phyloP scores from a whole-genome alignment of 805 yeast genomes.

The Debaryomyces hansenii region DNA sequence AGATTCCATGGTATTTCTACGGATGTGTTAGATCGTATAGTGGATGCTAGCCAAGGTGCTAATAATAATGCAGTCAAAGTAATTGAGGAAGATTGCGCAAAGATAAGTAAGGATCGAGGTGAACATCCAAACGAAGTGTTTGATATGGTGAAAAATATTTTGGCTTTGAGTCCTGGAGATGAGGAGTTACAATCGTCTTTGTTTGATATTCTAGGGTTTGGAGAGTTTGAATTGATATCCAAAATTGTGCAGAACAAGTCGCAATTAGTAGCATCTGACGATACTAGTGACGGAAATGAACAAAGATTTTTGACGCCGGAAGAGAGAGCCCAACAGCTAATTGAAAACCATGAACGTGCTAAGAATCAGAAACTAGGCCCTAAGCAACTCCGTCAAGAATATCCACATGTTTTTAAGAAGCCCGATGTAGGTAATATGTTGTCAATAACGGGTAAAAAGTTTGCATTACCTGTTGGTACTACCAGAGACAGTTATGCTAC shows the following conservation, averaged over 20 bases:
- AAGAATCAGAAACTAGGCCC: constrained; percentile 51
- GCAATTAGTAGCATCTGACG: constrained; percentile 9
- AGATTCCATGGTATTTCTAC: constrained; percentile 41
- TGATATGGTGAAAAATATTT: constrained; percentile 24
- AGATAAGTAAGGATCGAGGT: constrained; percentile 32
- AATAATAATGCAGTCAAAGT: constrained; percentile 14
- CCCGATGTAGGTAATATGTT: constrained; percentile 64
- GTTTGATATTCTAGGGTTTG: constrained; percentile 82
- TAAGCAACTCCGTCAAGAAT: constrained; percentile 47
- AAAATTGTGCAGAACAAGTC: constrained; percentile 52
- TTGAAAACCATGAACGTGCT: constrained; percentile 48
- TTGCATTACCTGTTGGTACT: constrained; percentile 79
- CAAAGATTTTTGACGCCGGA: constrained; percentile 47
- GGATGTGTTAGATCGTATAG: constrained; percentile 17
- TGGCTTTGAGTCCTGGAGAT: constrained; percentile 42
- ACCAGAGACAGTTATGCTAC: constrained; percentile 58
- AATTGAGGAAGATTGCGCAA: constrained; percentile 28
- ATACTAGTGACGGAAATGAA: constrained; percentile 13
- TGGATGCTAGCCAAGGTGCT: constrained; percentile 16
- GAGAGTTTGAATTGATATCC: constrained; percentile 77
- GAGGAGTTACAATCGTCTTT: constrained; percentile 69
- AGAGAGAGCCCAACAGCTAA: constrained; percentile 54
- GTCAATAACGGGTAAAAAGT: constrained; percentile 78
- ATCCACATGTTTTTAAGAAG: constrained; percentile 85
- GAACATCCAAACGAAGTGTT: constrained; percentile 31